A percentile compares a stretch with the other conserved stretches of the same genome.
phyloP scores from a whole-genome alignment of 176 grass and related monocot genomes.

The Rhynchospora tenuis region DNA sequence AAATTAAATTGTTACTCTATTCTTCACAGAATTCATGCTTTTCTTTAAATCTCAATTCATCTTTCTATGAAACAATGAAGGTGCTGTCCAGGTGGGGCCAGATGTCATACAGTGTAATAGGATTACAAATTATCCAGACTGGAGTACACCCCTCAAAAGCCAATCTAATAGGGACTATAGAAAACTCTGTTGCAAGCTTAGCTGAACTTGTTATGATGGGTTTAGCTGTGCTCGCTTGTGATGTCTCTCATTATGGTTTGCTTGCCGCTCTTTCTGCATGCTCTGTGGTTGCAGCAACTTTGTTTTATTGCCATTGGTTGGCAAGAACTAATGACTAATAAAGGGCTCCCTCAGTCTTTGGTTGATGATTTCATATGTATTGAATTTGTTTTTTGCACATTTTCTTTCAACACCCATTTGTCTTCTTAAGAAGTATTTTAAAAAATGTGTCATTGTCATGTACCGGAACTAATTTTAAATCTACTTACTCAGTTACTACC shows the following conservation, averaged over 20 bases:
- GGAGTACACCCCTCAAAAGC: constrained; percentile 39
- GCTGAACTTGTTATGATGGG: constrained; percentile 51
- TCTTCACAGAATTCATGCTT: background rate
- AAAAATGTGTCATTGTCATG: background rate
- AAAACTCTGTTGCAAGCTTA: constrained; percentile 54
- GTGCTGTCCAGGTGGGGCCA: constrained; percentile 51
- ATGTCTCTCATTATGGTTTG: constrained; percentile 27
- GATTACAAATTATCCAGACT: constrained; percentile 56
- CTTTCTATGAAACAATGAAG: constrained; percentile 27
- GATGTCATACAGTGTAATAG: constrained; percentile 51
- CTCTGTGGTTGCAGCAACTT: constrained; percentile 30
- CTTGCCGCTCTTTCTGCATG: constrained; percentile 40
- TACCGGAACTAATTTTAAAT: background rate
- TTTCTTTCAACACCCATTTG: background rate
- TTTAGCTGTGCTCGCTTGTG: constrained; percentile 27
- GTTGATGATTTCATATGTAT: background rate
- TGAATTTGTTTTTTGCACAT: background rate
- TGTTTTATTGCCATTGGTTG: constrained; percentile 45
- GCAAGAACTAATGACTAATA: background rate
- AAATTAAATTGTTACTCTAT: background rate
- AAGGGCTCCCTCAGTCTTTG: background rate
- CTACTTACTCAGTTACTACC: background rate
- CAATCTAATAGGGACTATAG: constrained; percentile 47
- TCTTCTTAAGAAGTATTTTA: background rate
- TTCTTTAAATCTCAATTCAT: background rate